Evolutionary conservation across 179 eudicot species (phyloP), one percentile per base, ranked within the genome.

Genomic region (Patellifolia procumbens): DNA sequence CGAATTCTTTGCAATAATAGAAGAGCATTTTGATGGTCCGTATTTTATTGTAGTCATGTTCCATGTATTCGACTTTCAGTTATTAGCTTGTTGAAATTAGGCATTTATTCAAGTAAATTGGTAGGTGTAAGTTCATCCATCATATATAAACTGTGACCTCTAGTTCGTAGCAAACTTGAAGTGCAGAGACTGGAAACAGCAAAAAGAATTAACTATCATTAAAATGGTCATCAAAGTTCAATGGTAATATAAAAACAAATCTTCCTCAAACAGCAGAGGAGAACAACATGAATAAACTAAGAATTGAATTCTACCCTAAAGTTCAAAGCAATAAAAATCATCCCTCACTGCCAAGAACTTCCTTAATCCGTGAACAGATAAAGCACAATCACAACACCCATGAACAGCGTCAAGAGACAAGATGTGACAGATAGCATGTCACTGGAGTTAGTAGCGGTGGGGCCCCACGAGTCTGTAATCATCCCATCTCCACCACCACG

Each of bases 391-490:
- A 86, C 51, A 15, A 81, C 76, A 1, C 81, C 83, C n/a, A 77
- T 79, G 69, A 84, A 69, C 73, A 80, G 76, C 65, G 86, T 81
- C 74, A 82, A 43, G 49, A 85, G 81, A 69, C 28, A 84, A 53
- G 90, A 81, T 0, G 85, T 79, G 75, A 84, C 84, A 68, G 77
- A 79, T 37, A 82, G 76, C 85, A 77, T 82, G 34, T 80, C 74
- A 15, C 84, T 74, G 2, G 93, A 85, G 76, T 75, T 91, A 42
- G 82, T 17, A 32, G 76, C 65, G 5, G 88, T 69, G 0, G 86
- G 84, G 10, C 84, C 88, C 82, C 67, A 78, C 1, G 74, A 60
- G 19, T 55, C 81, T 1, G 80, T 35, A 35, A 53, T 79, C 63
- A 74, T 7, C 45, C 39, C 82, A 7, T 69, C 82, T 11, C 75